These are phyloP conservation scores for Apium graveolens DNA, from an alignment of 129 eudicot species.

Conservation along the genomic window DNA sequence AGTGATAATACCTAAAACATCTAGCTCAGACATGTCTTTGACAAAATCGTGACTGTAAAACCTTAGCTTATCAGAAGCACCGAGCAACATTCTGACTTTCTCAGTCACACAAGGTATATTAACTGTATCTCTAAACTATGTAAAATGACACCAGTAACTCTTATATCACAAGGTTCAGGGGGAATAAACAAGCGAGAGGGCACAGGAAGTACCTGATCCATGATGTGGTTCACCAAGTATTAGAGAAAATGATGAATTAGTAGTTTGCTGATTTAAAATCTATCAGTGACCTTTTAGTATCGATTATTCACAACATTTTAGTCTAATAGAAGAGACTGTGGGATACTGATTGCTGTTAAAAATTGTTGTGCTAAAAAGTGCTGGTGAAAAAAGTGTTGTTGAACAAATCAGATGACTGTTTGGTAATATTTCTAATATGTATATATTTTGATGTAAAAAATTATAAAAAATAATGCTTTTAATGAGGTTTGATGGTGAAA, in stretches of 20 bases:
- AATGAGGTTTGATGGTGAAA: too few species aligned
- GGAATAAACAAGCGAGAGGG: not conserved
- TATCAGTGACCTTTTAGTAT: not conserved
- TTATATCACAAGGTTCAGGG: not conserved
- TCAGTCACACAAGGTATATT: not conserved
- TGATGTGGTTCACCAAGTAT: not conserved
- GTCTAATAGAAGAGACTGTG: not conserved
- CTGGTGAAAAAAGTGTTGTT: too few species aligned
- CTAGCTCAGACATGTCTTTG: slow-evolving; percentile 1
- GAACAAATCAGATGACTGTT: too few species aligned
- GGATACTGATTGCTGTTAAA: too few species aligned
- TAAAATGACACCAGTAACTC: not conserved
- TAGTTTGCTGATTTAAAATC: not conserved
- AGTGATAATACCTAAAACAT: not conserved
- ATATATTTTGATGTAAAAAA: too few species aligned
- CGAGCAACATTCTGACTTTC: not conserved
- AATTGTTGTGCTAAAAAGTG: too few species aligned
- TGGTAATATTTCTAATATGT: too few species aligned
- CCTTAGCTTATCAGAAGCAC: not conserved
- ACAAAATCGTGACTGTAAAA: not conserved
- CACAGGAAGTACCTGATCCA: not conserved
- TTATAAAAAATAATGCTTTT: too few species aligned
- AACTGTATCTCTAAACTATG: not conserved
- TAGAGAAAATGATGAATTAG: not conserved
- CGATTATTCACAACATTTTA: not conserved